These are phyloP conservation scores for Pueraria montana DNA, from an alignment of 306 rosid species.

Conservation along the genomic window DNA sequence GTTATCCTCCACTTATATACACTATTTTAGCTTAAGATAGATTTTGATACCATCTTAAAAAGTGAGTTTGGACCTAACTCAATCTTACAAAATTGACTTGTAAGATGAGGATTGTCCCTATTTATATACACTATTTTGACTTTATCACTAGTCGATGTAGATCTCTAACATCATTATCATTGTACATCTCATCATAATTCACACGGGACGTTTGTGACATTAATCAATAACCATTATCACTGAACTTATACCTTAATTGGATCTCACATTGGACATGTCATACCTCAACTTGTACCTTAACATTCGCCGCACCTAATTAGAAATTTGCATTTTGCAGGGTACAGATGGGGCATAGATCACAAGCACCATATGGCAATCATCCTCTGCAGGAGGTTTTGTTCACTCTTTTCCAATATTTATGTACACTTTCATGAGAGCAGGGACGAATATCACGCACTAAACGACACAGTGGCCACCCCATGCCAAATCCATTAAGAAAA, in stretches of 20 bases:
- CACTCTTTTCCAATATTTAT: background rate
- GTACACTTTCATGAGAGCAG: background rate
- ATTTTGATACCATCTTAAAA: too few relatives aligned
- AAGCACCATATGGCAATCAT: background rate
- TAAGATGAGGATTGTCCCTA: too few relatives aligned
- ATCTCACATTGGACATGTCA: background rate
- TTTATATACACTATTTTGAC: too few relatives aligned
- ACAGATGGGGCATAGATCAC: background rate
- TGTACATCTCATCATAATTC: background rate
- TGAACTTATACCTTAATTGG: background rate
- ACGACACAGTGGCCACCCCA: slow-evolving; percentile 31
- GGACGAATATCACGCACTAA: slow-evolving; percentile 4
- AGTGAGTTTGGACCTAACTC: too few relatives aligned
- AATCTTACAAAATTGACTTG: too few relatives aligned
- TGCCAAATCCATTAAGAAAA: background rate
- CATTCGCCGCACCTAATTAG: background rate
- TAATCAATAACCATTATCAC: background rate
- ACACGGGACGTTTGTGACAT: background rate
- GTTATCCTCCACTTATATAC: too few relatives aligned
- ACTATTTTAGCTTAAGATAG: too few relatives aligned
- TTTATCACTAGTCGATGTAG: too few relatives aligned
- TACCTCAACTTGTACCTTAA: background rate
- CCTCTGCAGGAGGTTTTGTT: background rate
- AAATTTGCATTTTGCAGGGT: background rate
- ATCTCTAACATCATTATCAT: background rate